Percentiles rank a stretch among this genome's conserved stretches.
Evolutionary conservation across 2,329 filamentous ascomycete species (phyloP).

Genomic region (Chaetothyriales sp.): DNA sequence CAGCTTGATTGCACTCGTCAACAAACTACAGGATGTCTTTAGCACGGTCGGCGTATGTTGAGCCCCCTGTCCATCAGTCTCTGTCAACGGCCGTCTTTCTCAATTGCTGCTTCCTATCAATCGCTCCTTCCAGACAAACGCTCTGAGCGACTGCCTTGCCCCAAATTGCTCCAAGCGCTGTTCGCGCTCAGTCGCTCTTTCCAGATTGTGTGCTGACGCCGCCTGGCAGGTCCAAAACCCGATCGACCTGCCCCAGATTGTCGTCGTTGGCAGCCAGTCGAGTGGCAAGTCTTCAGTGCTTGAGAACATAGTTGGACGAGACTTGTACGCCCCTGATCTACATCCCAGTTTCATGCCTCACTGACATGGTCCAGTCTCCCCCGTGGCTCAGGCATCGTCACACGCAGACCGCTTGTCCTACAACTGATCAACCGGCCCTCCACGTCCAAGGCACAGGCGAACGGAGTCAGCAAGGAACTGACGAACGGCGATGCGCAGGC

Average conservation of each 20-base stretch:
- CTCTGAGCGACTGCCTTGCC: too few relatives aligned
- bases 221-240: conserved; percentile 75
- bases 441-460: conserved; percentile 41
- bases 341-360: background rate
- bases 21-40: conserved; percentile 99
- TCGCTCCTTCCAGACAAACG: too few relatives aligned
- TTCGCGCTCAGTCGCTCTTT: background rate
- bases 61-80: background rate
- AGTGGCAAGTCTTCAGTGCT: conserved; percentile 98
- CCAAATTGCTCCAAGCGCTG: too few relatives aligned
- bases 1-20: conserved; percentile 66
- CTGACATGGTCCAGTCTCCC: conserved; percentile 50
- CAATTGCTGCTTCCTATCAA: too few relatives aligned
- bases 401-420: conserved; percentile 83
- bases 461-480: conserved; percentile 56
- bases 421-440: conserved; percentile 88
- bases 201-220: conserved; percentile 13
- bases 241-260: conserved; percentile 96
- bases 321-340: conserved; percentile 58
- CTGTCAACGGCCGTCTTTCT: too few relatives aligned
- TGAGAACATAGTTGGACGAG: conserved; percentile 95
- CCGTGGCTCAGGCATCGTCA: conserved; percentile 94
- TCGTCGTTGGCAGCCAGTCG: conserved; percentile 93
- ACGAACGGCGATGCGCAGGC: conserved; percentile 65
- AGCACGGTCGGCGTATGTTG: conserved; percentile 71